phyloP scores from a whole-genome alignment of 169 alveolate genomes.

The Theileria sp. region DNA sequence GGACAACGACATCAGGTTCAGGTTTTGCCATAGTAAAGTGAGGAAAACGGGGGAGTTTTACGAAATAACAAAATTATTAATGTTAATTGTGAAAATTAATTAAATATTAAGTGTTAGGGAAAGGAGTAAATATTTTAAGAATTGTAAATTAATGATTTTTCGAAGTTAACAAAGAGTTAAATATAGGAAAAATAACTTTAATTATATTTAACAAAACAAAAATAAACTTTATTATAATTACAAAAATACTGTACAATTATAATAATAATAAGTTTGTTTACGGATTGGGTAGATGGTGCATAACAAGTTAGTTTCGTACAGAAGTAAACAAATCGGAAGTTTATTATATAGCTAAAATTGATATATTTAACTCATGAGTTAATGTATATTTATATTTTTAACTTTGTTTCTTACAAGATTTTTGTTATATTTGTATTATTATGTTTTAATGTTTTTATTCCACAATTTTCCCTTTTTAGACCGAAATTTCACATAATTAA shows the following conservation, averaged over 20 bases:
- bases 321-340: neutral
- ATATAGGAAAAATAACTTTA: neutral
- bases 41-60: neutral
- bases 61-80: neutral
- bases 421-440: neutral
- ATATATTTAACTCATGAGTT: neutral
- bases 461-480: neutral
- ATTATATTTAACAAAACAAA: neutral
- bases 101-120: neutral
- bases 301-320: neutral
- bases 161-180: neutral
- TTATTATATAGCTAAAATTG: neutral
- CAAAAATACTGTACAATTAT: neutral
- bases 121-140: neutral
- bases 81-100: neutral
- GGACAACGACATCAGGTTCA: slow-evolving; percentile 89
- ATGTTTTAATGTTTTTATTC: neutral
- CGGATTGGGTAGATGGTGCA: neutral
- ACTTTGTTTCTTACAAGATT: neutral
- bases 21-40: slow-evolving; percentile 63
- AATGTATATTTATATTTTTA: slow-evolving; percentile 8
- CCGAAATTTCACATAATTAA: neutral
- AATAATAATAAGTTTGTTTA: neutral
- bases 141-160: neutral
- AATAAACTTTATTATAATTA: too few species aligned